Evolutionary conservation across 768 basidiomycete genomes (phyloP).

Genomic region (Lyophyllum atratum): DNA sequence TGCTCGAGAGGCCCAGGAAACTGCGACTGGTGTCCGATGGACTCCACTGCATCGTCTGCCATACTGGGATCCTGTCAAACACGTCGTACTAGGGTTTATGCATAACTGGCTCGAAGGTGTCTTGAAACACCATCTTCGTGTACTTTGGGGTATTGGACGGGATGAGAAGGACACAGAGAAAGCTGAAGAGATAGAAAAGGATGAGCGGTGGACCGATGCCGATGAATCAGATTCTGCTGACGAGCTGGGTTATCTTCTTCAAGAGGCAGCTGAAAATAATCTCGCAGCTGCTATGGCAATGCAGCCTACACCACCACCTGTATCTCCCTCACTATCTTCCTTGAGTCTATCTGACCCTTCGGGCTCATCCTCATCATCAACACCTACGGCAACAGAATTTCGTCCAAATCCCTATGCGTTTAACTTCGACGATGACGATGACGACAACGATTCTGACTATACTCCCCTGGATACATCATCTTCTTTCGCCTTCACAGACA

Average conservation of each 20-base stretch:
- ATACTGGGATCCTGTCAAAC: too few relatives aligned
- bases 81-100: too few relatives aligned
- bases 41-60: slow-evolving; percentile 25
- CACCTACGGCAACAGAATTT: too few relatives aligned
- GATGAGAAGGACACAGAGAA: slow-evolving; percentile 7
- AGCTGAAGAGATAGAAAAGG: slow-evolving; percentile 8
- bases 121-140: slow-evolving; percentile 22
- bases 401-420: not conserved
- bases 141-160: slow-evolving; percentile 20
- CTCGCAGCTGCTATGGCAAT: not conserved
- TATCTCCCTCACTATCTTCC: not conserved
- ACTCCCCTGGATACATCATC: not conserved
- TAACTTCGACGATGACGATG: not conserved
- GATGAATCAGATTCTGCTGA: slow-evolving; percentile 18
- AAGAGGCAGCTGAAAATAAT: slow-evolving; percentile 10
- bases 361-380: not conserved
- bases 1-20: slow-evolving; percentile 5
- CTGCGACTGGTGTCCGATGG: slow-evolving; percentile 27
- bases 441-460: slow-evolving; percentile 5
- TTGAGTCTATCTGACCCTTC: not conserved
- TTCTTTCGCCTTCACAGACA: slow-evolving; percentile 2
- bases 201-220: slow-evolving; percentile 19
- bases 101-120: slow-evolving; percentile 26
- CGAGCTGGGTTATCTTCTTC: too few relatives aligned
- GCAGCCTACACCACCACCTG: not conserved